phyloP scores from a whole-genome alignment of 2,329 filamentous ascomycete genomes.

The Tolypocladium amazonense region DNA sequence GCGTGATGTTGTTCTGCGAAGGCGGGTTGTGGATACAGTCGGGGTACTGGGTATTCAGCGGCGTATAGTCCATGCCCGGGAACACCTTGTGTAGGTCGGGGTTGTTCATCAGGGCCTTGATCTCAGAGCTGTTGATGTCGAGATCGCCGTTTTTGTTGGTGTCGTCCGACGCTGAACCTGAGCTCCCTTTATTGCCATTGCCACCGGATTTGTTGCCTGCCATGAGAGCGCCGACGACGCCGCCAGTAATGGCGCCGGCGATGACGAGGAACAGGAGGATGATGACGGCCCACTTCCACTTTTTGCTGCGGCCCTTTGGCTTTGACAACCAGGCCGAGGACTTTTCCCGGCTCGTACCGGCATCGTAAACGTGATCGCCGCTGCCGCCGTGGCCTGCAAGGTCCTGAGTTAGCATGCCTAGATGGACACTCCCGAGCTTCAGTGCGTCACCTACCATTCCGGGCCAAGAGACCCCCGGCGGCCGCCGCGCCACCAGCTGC shows the following conservation, averaged over 20 bases:
- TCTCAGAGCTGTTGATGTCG: conserved; percentile 62
- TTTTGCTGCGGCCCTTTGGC: conserved; percentile 48
- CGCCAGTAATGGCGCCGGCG: conserved; percentile 61
- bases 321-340: conserved; percentile 5
- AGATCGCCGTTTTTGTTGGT: conserved; percentile 56
- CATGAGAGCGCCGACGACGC: conserved; percentile 62
- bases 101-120: conserved; percentile 75
- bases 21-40: conserved; percentile 67
- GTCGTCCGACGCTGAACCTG: conserved; percentile 46
- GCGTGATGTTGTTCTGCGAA: conserved; percentile 88
- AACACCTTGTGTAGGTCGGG: conserved; percentile 81
- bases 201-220: conserved; percentile 35
- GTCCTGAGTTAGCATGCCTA: neutral
- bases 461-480: conserved; percentile 19
- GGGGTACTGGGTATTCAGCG: conserved; percentile 82
- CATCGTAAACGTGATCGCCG: neutral
- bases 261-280: conserved; percentile 53
- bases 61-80: conserved; percentile 90
- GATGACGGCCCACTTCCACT: conserved; percentile 60
- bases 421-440: neutral
- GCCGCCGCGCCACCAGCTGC: conserved; percentile 34
- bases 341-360: conserved; percentile 8
- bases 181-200: conserved; percentile 12
- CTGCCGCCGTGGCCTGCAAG: neutral
- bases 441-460: conserved; percentile 9